Percentiles rank a stretch among this genome's conserved stretches.
Evolutionary conservation across 2,329 filamentous ascomycete genomes (phyloP).

Genomic region (Pestalotiopsis sp.): DNA sequence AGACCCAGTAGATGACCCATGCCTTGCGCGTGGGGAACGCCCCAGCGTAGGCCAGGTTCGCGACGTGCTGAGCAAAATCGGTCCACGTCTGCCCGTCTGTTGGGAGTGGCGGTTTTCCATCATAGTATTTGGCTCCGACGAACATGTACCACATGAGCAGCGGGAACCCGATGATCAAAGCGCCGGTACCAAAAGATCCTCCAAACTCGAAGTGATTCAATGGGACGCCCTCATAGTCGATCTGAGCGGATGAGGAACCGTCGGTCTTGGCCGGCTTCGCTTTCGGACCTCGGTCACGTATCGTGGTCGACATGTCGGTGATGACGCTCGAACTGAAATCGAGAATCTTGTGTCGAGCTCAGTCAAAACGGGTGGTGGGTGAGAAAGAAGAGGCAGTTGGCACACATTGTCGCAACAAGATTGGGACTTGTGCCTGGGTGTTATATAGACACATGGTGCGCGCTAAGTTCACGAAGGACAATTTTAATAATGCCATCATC

Average conservation of each 20-base stretch:
- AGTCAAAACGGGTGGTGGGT: neutral
- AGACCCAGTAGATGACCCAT: conserved; percentile 94
- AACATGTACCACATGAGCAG: conserved; percentile 99
- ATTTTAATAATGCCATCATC: no score
- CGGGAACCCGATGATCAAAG: conserved; percentile 92
- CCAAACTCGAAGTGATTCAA: conserved; percentile 77
- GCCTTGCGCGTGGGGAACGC: conserved; percentile 82
- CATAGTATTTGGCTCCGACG: conserved; percentile 91
- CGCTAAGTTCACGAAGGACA: no score
- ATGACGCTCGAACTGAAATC: neutral
- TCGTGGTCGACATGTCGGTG: neutral
- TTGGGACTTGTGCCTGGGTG: no score
- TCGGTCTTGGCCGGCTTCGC: neutral
- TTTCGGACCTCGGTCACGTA: neutral
- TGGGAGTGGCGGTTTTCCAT: conserved; percentile 78
- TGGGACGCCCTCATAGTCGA: conserved; percentile 1
- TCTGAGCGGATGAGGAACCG: neutral
- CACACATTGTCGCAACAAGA: neutral
- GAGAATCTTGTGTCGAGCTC: neutral
- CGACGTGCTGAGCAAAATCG: conserved; percentile 75
- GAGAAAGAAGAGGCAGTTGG: neutral
- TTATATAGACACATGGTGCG: no score
- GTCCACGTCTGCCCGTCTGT: conserved; percentile 64
- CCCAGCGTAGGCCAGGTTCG: conserved; percentile 74
- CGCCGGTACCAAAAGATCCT: conserved; percentile 74